Evolutionary conservation across 371 early-diverging fungal species (phyloP), one percentile per base, ranked within the genome.

Genomic region (Entomophthora muscae): DNA sequence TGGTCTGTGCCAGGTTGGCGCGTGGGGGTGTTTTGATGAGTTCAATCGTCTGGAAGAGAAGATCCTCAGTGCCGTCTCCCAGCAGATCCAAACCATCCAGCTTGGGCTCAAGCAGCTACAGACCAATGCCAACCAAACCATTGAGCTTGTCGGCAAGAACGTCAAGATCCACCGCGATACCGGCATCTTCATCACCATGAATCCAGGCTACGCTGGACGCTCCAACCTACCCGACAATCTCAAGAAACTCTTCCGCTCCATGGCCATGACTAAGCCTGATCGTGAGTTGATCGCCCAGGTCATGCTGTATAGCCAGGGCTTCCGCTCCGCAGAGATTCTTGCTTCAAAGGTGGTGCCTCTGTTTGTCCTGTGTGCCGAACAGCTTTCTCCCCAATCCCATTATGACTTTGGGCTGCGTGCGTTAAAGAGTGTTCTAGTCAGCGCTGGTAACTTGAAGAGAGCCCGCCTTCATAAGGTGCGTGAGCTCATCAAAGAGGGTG

Each of bases 21-120:
- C 96, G 0, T 98, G 95, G 95, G 95, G 98, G 64, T 97, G 98
- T 77, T 98, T 98, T 72, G 99, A 98, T 76, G 99, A 99, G 75
- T 99, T 98, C 76, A 99, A 99, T 74, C 88, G 99, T 65, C 75
- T 99, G 67, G 95, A 94, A 70, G 95, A 94, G 75, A 80, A 96
- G 64, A 96, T 97, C 58, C 78, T 99, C 69, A 95, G 95, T 27
- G 96, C 98, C 30, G 95, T 98, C 2, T 95, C 96, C 28, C 99
- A 99, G 73, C 96, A 98, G 72, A 91, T 98, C 28, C 97, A 98
- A 71, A 86, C 92, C 10, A 98, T 98, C 70, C 99, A 98, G 72
- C 69, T 91, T 32, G 97, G 98, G 27, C 77, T 98, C 52, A 88
- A 89, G 65, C 80, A 82, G 32, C 83, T 77, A 23, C 78, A 70